Conservation (phyloP, 2,329 filamentous ascomycete species). For the Ceratocystis huliohia region DNA sequence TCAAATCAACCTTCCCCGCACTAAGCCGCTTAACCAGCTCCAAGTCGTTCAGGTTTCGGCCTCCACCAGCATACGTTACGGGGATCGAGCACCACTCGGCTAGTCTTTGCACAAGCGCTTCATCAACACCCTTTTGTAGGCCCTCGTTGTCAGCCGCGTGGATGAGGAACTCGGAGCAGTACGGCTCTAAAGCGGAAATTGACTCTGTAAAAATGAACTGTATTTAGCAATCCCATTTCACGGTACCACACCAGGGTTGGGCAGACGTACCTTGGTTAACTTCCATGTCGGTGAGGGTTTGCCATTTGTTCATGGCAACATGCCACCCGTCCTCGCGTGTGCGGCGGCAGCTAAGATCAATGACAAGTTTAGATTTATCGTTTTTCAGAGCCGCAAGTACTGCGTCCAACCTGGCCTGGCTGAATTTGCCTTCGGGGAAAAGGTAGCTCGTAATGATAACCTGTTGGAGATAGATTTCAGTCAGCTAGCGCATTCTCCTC, state of each 20-base stretch:
- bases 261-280: constrained; percentile 60
- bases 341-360: constrained; percentile 83
- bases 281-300: constrained; percentile 93
- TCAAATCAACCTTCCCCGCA: constrained; percentile 72
- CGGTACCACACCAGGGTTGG: background rate
- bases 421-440: constrained; percentile 75
- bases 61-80: constrained; percentile 94
- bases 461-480: constrained; percentile 36
- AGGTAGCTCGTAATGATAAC: constrained; percentile 95
- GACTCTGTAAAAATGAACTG: constrained; percentile 45
- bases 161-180: constrained; percentile 93
- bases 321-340: constrained; percentile 65
- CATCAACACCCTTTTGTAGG: constrained; percentile 79
- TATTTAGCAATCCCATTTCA: background rate
- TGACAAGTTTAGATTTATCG: constrained; percentile 71
- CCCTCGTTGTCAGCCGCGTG: constrained; percentile 96
- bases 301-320: constrained; percentile 99
- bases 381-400: constrained; percentile 61
- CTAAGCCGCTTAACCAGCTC: constrained; percentile 71
- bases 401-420: constrained; percentile 58
- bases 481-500: background rate
- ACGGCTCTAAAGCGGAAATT: constrained; percentile 69
- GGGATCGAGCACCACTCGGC: constrained; percentile 82
- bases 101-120: constrained; percentile 62
- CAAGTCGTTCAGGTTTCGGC: constrained; percentile 66